A percentile compares a stretch with the other conserved stretches of the same genome.
Conservation (phyloP, 2,329 filamentous ascomycete genomes). For the Neofusicoccum sp. region DNA sequence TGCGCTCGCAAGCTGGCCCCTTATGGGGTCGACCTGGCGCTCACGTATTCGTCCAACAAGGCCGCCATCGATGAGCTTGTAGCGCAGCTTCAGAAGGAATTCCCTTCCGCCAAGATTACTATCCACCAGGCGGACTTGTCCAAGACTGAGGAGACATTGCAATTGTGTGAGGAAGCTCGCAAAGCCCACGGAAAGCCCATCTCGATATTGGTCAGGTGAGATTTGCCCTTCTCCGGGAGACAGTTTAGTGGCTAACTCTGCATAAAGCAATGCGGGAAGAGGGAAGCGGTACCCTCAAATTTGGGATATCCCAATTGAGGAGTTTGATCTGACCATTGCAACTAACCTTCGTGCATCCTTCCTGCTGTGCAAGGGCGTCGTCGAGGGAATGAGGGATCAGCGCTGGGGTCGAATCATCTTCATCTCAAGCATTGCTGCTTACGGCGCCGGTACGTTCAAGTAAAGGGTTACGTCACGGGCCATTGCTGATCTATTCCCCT, state of each 20-base stretch:
- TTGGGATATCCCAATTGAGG: constrained; percentile 59
- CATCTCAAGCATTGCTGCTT: constrained; percentile 62
- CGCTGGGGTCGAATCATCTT: constrained; percentile 65
- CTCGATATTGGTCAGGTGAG: constrained; percentile 56
- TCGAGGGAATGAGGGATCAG: constrained; percentile 60
- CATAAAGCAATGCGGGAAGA: constrained; percentile 58
- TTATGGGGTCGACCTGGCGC: constrained; percentile 54
- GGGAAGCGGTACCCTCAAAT: constrained; percentile 58
- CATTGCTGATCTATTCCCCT: constrained; percentile 52
- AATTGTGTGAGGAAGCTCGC: constrained; percentile 56
- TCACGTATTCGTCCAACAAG: constrained; percentile 58
- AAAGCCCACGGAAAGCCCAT: constrained; percentile 54
- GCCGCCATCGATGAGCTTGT: constrained; percentile 48
- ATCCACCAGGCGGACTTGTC: constrained; percentile 60
- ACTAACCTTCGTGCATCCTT: constrained; percentile 64
- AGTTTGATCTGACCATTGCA: constrained; percentile 63
- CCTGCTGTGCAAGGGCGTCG: constrained; percentile 58
- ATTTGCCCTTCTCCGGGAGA: constrained; percentile 28
- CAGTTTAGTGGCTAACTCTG: neutral
- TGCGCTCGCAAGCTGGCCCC: constrained; percentile 56
- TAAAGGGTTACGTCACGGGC: constrained; percentile 38
- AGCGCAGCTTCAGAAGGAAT: constrained; percentile 38
- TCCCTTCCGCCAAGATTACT: constrained; percentile 44
- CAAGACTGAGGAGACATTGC: constrained; percentile 52
- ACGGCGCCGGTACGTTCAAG: constrained; percentile 48